Evolutionary conservation across 495 filamentous ascomycete genomes (phyloP).

Genomic region (Penicillium egyptiacum): DNA sequence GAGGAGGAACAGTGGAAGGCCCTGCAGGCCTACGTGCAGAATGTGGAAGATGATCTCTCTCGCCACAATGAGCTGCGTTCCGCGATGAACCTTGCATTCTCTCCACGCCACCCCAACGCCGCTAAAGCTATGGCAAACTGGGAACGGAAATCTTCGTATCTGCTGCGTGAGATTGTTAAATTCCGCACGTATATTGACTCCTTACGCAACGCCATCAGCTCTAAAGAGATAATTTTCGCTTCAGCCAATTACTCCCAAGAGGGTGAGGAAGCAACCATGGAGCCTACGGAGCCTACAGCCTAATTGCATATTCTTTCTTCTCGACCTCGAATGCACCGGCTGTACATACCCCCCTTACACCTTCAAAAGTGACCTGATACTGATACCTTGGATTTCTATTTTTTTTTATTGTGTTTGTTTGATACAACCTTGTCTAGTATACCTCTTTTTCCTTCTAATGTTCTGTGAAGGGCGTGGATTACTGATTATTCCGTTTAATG

Average conservation of each 20-base stretch:
- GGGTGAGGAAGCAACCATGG: constrained; percentile 8
- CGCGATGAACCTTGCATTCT: constrained; percentile 86
- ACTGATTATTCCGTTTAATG: constrained; percentile 22
- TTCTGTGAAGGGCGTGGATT: constrained; percentile 13
- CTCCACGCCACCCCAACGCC: constrained; percentile 78
- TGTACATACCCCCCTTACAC: constrained; percentile 26
- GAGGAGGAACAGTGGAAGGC: constrained; percentile 81
- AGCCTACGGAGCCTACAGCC: background rate
- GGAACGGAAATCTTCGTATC: constrained; percentile 90
- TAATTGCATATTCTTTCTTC: background rate
- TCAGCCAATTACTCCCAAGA: constrained; percentile 18
- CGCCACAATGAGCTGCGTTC: constrained; percentile 82
- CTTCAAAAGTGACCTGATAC: background rate
- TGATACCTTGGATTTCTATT: background rate
- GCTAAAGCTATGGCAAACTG: constrained; percentile 88
- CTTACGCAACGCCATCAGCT: constrained; percentile 57
- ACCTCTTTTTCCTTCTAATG: constrained; percentile 8
- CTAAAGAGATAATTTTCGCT: constrained; percentile 56
- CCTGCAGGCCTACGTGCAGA: constrained; percentile 74
- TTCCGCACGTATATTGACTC: constrained; percentile 92
- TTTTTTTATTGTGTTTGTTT: background rate
- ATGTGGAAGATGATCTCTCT: constrained; percentile 81
- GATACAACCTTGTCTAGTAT: background rate
- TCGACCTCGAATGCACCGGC: background rate
- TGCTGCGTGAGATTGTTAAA: constrained; percentile 94